Percentiles rank a stretch among this genome's conserved stretches.
Evolutionary conservation across 208 protist genomes (phyloP).

Genomic region (Leishmania aethiopica): DNA sequence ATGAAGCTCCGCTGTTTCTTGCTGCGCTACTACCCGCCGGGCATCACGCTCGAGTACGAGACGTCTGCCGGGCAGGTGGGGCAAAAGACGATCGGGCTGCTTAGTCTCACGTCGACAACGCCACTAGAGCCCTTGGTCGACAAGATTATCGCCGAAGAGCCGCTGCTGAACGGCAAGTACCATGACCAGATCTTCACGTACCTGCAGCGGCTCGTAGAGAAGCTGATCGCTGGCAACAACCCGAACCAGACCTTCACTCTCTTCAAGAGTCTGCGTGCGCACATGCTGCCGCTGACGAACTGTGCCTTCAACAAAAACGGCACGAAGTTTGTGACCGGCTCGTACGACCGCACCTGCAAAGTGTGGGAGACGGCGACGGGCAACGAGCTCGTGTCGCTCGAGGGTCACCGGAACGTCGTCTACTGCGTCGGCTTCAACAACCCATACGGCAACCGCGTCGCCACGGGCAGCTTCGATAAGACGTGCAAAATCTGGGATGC

Average conservation of each 20-base stretch:
- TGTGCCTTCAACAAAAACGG: slow-evolving; percentile 97
- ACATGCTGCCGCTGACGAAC: slow-evolving; percentile 97
- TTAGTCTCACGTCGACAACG: slow-evolving; percentile 82
- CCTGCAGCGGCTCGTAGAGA: slow-evolving; percentile 90
- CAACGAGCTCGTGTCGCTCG: slow-evolving; percentile 91
- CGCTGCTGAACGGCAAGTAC: slow-evolving; percentile 84
- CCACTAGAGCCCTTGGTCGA: slow-evolving; percentile 84
- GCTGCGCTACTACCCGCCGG: slow-evolving; percentile 96
- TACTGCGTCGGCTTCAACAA: slow-evolving; percentile 97
- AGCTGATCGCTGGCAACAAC: slow-evolving; percentile 72
- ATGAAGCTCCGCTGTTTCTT: slow-evolving; percentile 95
- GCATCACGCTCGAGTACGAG: slow-evolving; percentile 94
- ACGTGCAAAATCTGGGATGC: slow-evolving; percentile 96
- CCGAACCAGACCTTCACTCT: slow-evolving; percentile 91
- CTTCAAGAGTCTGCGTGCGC: slow-evolving; percentile 94
- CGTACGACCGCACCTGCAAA: slow-evolving; percentile 96
- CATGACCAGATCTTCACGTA: slow-evolving; percentile 81
- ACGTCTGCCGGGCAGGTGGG: slow-evolving; percentile 75
- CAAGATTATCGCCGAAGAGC: slow-evolving; percentile 88
- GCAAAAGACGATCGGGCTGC: slow-evolving; percentile 93
- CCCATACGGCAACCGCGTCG: slow-evolving; percentile 94
- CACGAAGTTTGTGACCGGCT: slow-evolving; percentile 94
- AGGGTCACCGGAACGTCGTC: slow-evolving; percentile 96
- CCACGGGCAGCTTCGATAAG: slow-evolving; percentile 97
- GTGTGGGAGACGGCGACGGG: slow-evolving; percentile 95